Evolutionary conservation across 495 filamentous ascomycete genomes (phyloP).

Genomic region (Evernia prunastri): DNA sequence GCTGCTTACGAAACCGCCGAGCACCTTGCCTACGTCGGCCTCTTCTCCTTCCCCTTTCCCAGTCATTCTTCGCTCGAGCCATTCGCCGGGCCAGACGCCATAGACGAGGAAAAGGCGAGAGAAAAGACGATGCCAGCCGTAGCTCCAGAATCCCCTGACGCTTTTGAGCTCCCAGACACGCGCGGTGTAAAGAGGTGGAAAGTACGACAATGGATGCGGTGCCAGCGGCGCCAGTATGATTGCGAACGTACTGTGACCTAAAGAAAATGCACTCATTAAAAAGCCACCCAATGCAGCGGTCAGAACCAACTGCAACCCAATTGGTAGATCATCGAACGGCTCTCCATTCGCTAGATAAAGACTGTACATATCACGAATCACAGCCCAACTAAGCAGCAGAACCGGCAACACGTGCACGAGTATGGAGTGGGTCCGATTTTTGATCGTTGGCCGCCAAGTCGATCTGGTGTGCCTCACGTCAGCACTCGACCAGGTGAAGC

Average conservation of each 20-base stretch:
- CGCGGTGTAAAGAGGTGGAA: slow-evolving; percentile 25
- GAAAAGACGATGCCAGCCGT: slow-evolving; percentile 29
- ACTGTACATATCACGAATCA: slow-evolving; percentile 22
- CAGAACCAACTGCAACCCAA: slow-evolving; percentile 18
- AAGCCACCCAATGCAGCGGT: slow-evolving; percentile 26
- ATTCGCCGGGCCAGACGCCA: slow-evolving; percentile 28
- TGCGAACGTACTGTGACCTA: slow-evolving; percentile 24
- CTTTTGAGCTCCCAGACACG: slow-evolving; percentile 23
- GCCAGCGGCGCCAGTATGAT: slow-evolving; percentile 23
- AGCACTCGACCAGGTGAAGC: slow-evolving; percentile 27
- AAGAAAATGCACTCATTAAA: slow-evolving; percentile 23
- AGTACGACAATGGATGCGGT: slow-evolving; percentile 28
- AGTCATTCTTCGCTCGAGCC: slow-evolving; percentile 24
- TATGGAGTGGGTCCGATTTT: slow-evolving; percentile 23
- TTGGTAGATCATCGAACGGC: slow-evolving; percentile 22
- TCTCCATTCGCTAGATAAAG: slow-evolving; percentile 8
- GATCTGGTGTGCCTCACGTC: slow-evolving; percentile 25
- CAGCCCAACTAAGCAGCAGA: slow-evolving; percentile 19
- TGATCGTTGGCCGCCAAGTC: slow-evolving; percentile 23
- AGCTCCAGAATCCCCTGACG: slow-evolving; percentile 27
- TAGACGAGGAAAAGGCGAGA: slow-evolving; percentile 27
- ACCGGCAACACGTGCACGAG: slow-evolving; percentile 22
- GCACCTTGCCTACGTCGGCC: slow-evolving; percentile 26
- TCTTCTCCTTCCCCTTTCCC: slow-evolving; percentile 15
- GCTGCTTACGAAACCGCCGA: slow-evolving; percentile 25